phyloP scores from a whole-genome alignment of 1,139 yeast species.

The Schwanniomyces etchellsii region DNA sequence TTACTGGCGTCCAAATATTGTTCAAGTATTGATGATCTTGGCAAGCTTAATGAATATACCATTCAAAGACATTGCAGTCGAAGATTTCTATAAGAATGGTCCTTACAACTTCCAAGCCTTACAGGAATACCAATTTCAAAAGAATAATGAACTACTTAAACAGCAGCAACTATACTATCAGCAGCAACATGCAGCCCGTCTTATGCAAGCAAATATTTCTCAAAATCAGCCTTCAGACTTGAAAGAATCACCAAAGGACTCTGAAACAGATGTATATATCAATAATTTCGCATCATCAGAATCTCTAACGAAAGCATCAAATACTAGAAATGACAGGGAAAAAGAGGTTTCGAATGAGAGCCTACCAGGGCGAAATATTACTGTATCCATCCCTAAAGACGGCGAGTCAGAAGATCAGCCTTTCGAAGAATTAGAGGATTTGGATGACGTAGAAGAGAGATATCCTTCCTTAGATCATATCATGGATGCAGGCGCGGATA shows the following conservation, averaged over 20 bases:
- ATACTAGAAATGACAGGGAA: too few species aligned
- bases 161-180: constrained; percentile 34
- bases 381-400: too few species aligned
- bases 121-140: constrained; percentile 39
- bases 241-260: too few species aligned
- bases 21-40: constrained; percentile 48
- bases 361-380: too few species aligned
- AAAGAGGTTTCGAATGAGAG: too few species aligned
- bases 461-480: constrained; percentile 40
- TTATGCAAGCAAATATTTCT: too few species aligned
- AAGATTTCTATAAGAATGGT: constrained; percentile 36
- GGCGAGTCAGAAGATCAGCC: constrained; percentile 7
- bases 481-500: constrained; percentile 1
- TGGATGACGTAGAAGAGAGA: constrained; percentile 39
- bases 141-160: constrained; percentile 29
- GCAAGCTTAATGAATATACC: constrained; percentile 27
- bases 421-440: constrained; percentile 24
- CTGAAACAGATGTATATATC: too few species aligned
- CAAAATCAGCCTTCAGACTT: too few species aligned
- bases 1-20: constrained; percentile 75
- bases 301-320: too few species aligned
- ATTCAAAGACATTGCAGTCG: constrained; percentile 20
- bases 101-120: constrained; percentile 41
- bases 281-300: too few species aligned
- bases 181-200: constrained; percentile 7